Conservation (phyloP, 768 basidiomycete genomes). For the Lactifluus pinguis region DNA sequence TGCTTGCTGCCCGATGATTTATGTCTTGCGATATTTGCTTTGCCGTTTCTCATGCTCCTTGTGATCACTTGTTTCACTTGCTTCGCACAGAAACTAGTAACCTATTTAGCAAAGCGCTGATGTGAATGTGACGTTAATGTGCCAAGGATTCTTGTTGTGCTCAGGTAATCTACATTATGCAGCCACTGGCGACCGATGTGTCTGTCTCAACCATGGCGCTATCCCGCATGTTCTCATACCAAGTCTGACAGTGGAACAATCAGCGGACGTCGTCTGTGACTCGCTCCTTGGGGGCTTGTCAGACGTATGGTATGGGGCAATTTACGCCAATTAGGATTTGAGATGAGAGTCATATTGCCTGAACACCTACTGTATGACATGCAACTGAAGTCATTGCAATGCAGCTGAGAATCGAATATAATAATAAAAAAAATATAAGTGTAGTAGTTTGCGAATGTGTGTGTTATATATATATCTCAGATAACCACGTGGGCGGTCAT, state of each 20-base stretch:
- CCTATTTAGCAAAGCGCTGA: constrained; percentile 12
- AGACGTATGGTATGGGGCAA: not conserved
- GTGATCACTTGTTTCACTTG: constrained; percentile 17
- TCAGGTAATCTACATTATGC: not conserved
- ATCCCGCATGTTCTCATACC: not conserved
- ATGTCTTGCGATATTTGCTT: constrained; percentile 19
- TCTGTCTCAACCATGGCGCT: not conserved
- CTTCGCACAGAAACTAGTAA: constrained; percentile 17
- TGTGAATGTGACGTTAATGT: constrained; percentile 16
- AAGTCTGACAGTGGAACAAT: not conserved
- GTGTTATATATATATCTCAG: not conserved
- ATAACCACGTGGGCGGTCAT: constrained; percentile 9
- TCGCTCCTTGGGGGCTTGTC: not conserved
- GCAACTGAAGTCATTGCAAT: not conserved
- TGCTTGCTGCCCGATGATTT: constrained; percentile 18
- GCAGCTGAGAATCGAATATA: not conserved
- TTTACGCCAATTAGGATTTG: not conserved
- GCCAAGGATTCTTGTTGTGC: constrained; percentile 7
- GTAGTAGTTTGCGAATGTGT: not conserved
- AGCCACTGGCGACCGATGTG: not conserved
- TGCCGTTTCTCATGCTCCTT: constrained; percentile 18
- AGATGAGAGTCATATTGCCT: not conserved
- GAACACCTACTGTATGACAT: too few species aligned
- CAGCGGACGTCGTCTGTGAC: not conserved
- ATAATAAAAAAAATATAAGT: not conserved